These are phyloP conservation scores for Voacanga thouarsii DNA, from an alignment of 257 asterid genomes.

Conservation along the genomic window DNA sequence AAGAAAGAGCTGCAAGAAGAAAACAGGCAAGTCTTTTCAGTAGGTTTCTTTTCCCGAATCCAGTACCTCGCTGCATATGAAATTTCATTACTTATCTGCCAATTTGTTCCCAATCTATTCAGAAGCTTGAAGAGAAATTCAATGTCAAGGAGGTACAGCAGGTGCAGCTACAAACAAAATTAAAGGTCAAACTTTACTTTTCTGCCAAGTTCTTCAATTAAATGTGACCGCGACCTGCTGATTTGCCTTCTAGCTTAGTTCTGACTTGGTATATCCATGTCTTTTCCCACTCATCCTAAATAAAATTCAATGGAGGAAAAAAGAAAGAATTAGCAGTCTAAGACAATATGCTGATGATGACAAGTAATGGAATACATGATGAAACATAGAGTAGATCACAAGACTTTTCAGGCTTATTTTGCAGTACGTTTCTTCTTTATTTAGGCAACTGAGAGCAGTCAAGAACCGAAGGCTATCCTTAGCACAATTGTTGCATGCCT, in stretches of 20 bases:
- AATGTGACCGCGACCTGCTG: background rate
- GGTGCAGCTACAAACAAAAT: slow-evolving; percentile 51
- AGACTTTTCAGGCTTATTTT: background rate
- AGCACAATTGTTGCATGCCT: background rate
- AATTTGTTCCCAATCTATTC: slow-evolving; percentile 16
- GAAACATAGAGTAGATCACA: background rate
- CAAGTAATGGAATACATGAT: background rate
- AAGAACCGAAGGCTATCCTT: background rate
- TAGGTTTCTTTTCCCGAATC: background rate
- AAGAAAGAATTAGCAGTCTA: background rate
- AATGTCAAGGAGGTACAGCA: slow-evolving; percentile 53
- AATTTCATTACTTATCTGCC: slow-evolving; percentile 1
- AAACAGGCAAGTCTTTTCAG: slow-evolving; percentile 59
- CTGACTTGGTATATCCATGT: background rate
- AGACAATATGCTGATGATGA: background rate
- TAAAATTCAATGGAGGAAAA: background rate
- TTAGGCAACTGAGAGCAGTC: background rate
- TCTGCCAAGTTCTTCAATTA: background rate
- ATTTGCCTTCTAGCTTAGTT: background rate
- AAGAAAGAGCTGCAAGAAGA: slow-evolving; percentile 84
- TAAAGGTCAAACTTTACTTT: slow-evolving; percentile 47
- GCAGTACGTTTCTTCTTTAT: background rate
- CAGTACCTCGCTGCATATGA: background rate
- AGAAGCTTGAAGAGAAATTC: slow-evolving; percentile 95
- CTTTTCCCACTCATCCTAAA: background rate